Evolutionary conservation across 768 basidiomycete species (phyloP).

Genomic region (Boletus fagicola): DNA sequence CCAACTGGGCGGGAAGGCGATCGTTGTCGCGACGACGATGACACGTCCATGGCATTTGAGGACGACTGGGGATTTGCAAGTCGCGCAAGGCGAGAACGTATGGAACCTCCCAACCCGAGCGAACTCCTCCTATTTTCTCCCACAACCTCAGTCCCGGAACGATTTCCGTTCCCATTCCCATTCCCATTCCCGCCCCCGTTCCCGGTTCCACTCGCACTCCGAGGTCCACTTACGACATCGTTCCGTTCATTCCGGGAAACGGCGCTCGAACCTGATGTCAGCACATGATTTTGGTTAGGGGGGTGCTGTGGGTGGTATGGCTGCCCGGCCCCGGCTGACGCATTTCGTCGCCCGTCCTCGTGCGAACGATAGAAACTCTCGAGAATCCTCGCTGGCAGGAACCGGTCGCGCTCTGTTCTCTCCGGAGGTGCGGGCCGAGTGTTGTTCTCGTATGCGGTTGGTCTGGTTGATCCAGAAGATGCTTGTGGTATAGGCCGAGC

Average conservation of each 20-base stretch:
- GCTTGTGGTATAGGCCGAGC: slow-evolving; percentile 8
- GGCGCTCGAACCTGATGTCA: neutral
- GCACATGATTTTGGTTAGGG: slow-evolving; percentile 3
- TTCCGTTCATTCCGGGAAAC: slow-evolving; percentile 12
- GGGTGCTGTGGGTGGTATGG: slow-evolving; percentile 9
- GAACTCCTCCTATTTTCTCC: slow-evolving; percentile 21
- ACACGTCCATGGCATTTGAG: neutral
- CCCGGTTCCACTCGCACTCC: neutral
- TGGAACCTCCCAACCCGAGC: slow-evolving; percentile 23
- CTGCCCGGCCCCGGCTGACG: slow-evolving; percentile 6
- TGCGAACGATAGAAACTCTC: slow-evolving; percentile 23
- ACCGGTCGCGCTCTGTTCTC: slow-evolving; percentile 26
- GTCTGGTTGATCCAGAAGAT: slow-evolving; percentile 10
- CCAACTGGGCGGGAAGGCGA: slow-evolving; percentile 27
- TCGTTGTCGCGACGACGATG: slow-evolving; percentile 19
- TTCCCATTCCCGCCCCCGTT: neutral
- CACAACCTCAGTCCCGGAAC: slow-evolving; percentile 7
- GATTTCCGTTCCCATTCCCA: slow-evolving; percentile 9
- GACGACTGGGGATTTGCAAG: slow-evolving; percentile 20
- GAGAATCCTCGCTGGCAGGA: slow-evolving; percentile 21
- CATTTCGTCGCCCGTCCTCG: slow-evolving; percentile 26
- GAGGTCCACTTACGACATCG: slow-evolving; percentile 4
- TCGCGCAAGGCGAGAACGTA: slow-evolving; percentile 30
- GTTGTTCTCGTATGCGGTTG: slow-evolving; percentile 16
- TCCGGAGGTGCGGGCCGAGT: slow-evolving; percentile 11